Evolutionary conservation across 192 early-diverging fungal genomes (phyloP).

Genomic region (Ambispora gerdemannii): DNA sequence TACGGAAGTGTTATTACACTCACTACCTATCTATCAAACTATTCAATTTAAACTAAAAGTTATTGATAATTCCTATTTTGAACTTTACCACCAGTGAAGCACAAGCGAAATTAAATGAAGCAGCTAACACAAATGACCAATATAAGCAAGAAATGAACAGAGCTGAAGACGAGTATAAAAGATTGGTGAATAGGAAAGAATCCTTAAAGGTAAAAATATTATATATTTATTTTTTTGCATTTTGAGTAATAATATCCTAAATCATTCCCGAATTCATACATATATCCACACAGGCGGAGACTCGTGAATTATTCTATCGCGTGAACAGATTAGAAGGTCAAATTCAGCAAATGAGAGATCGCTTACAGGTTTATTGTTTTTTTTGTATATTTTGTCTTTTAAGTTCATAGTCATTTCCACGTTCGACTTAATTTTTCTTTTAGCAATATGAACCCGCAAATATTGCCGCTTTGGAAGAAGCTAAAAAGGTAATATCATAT

Average conservation of each 20-base stretch:
- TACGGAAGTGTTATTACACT: too few species aligned
- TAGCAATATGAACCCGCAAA: slow-evolving; percentile 64
- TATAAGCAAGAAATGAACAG: slow-evolving; percentile 30
- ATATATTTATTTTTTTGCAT: background rate
- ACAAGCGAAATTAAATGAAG: background rate
- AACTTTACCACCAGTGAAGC: too few species aligned
- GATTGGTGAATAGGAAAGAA: slow-evolving; percentile 32
- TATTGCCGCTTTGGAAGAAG: slow-evolving; percentile 55
- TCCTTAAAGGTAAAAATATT: slow-evolving; percentile 21
- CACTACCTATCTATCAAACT: too few species aligned
- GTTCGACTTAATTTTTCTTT: background rate
- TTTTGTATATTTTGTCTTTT: background rate
- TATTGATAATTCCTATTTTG: too few species aligned
- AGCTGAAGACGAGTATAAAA: slow-evolving; percentile 36
- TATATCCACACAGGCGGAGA: background rate
- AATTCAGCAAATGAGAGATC: slow-evolving; percentile 49
- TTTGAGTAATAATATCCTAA: background rate
- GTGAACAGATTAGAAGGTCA: slow-evolving; percentile 38
- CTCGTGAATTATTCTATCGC: slow-evolving; percentile 37
- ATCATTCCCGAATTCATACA: background rate
- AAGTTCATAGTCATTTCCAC: background rate
- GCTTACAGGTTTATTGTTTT: slow-evolving; percentile 8
- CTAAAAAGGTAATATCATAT: slow-evolving; percentile 28
- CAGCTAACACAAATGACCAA: background rate
- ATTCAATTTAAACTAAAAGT: too few species aligned